These are phyloP conservation scores for Myrica gale DNA, from an alignment of 306 rosid genomes.

Conservation along the genomic window DNA sequence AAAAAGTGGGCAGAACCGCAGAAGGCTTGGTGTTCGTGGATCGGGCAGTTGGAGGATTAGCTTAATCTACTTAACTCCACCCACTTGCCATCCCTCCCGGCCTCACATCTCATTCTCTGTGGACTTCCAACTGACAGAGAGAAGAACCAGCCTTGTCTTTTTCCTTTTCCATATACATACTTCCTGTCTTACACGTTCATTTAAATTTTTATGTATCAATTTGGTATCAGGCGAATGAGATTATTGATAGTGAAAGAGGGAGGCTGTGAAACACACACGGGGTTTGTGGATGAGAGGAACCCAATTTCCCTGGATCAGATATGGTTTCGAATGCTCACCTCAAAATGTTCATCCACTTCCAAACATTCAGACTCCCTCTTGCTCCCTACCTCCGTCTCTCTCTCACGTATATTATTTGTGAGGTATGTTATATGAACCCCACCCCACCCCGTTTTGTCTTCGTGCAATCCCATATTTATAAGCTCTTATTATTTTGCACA, in stretches of 20 bases:
- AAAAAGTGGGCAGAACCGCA: too few species aligned
- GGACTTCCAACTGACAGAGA: neutral
- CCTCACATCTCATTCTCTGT: neutral
- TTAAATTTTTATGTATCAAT: neutral
- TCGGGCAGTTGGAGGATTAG: neutral
- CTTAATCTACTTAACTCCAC: neutral
- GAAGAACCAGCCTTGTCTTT: neutral
- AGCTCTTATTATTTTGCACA: conserved; percentile 32
- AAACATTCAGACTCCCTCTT: conserved; percentile 11
- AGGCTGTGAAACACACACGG: conserved; percentile 58
- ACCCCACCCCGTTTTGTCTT: conserved; percentile 44
- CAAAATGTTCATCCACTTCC: conserved; percentile 73
- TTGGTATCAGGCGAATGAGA: conserved; percentile 23
- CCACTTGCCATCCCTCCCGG: neutral
- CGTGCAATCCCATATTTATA: conserved; percentile 33
- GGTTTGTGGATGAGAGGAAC: conserved; percentile 55
- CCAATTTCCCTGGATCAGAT: conserved; percentile 51
- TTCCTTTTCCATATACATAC: neutral
- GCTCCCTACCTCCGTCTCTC: conserved; percentile 16
- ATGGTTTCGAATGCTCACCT: conserved; percentile 63
- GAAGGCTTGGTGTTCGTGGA: too few species aligned
- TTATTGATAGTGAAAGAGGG: conserved; percentile 40
- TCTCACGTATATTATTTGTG: conserved; percentile 24
- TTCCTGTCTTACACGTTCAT: neutral
- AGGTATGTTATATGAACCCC: conserved; percentile 28